Base-by-base conservation (phyloP, 805 yeast genomes). In the Saccharomycopsis sp. region DNA sequence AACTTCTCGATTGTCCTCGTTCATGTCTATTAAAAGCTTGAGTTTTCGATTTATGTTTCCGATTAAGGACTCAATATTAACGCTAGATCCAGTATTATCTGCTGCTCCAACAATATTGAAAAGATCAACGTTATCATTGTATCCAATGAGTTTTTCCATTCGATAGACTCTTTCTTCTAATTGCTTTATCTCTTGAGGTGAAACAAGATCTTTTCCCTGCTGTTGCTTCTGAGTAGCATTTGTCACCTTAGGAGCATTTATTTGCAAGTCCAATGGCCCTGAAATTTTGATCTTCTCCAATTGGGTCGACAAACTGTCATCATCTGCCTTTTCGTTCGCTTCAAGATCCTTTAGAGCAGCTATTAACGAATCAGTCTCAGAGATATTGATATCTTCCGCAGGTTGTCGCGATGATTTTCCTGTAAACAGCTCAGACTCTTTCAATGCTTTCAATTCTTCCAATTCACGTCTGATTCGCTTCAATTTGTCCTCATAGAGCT, bases 91-190 rank as follows among this genome's bases (percentile, higher is more conserved):
- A 24, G 35, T 41, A 15, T 55, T 35, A 34, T 35, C 38, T n/a
- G 38, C 23, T 9, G 35, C 23, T 2, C 12, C 52, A 9, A 25
- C 22, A 8, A 55, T 23, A 23, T 58, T 53, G 23, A 47, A 29
- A 17, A 54, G 22, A 25, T 38, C 52, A 7, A 42, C n/a, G 47
- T 51, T 54, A 25, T 47, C 54, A 35, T 59, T 52, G 50, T 29
- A 58, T 14, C 64, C 64, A 20, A 59, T 52, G 1, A 62, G 3
- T 24, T 55, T 62, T 51, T 62, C 64, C 9, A 62, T 34, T 23
- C 51, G 44, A 47, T 24, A 55, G 24, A 62, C 52, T 20, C 63
- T 52, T 8, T 55, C 23, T 35, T 62, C 64, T 12, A 62, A 49
- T 19, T 29, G 47, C 34, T 55, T 55, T 3, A 59, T 55, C 44